Evolutionary conservation across 2,329 filamentous ascomycete genomes (phyloP), one percentile per base, ranked within the genome.

Genomic region (Penicillium sp.): DNA sequence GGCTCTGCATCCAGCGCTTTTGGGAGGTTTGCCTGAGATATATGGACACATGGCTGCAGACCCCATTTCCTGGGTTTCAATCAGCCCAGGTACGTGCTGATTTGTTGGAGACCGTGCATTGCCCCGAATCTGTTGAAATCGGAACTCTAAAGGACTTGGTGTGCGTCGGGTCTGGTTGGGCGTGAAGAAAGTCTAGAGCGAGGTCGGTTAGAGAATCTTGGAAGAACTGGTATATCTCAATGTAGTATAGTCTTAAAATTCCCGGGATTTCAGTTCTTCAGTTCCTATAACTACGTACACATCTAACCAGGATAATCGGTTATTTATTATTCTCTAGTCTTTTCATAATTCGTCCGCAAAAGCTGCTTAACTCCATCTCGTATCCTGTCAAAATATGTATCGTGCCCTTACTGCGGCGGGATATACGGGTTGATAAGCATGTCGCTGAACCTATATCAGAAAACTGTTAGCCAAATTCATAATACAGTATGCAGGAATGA

Each of bases 381-480:
- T 58, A 58, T 58, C 51, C 60, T 62, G 50, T 47, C 43, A 53
- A 48, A 52, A 45, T 47, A 43, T 11, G 10, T 9, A 53, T 11
- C 11, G 57, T 47, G 39, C 43, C 46, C 53, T 72, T 70, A 78
- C 62, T 77, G 64, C 16, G 77, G 77, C 37, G 78, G 78, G 52
- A 76, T 69, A 66, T 79, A 80, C n/a, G 78, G 78, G 57, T 78
- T 72, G 51, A 80, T 70, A 55, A 80, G 73, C 78, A 80, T 80
- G 56, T 80, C 73, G 64, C 78, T 80, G 67, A 80, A 80, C 59
- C 77, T 80, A 60, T 58, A 52, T 13, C 26, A 55, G 37, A 53
- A 27, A 35, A 6, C 14, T 1, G 41, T 24, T 33, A 51, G 39
- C 39, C 39, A 10, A 41, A 14, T 6, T 41, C 46, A 50, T 16